phyloP scores from a whole-genome alignment of 2,329 filamentous ascomycete genomes.

The Bipolaris gigantea region DNA sequence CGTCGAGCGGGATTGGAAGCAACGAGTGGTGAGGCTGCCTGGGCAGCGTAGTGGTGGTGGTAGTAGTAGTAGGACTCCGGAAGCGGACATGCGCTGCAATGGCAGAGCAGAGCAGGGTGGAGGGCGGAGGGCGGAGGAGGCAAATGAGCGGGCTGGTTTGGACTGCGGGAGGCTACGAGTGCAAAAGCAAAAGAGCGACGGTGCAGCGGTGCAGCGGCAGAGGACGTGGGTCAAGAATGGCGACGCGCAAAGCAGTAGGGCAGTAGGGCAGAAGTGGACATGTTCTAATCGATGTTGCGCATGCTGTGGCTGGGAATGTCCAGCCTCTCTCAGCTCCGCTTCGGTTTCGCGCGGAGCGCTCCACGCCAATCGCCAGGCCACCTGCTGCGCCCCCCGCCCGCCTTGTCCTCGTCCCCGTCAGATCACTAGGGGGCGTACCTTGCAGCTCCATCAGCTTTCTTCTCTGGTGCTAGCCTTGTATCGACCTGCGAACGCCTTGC shows the following conservation, averaged over 20 bases:
- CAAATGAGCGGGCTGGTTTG: not conserved
- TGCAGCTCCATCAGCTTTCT: slow-evolving; percentile 16
- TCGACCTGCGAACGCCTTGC: slow-evolving; percentile 16
- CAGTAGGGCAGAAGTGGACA: slow-evolving; percentile 6
- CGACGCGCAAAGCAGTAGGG: slow-evolving; percentile 5
- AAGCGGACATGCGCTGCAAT: slow-evolving; percentile 29
- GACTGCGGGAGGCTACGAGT: not conserved
- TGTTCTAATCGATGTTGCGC: slow-evolving; percentile 17
- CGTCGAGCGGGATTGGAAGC: slow-evolving; percentile 4
- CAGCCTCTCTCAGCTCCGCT: slow-evolving; percentile 18
- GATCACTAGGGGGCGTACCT: slow-evolving; percentile 14
- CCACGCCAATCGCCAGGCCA: slow-evolving; percentile 11
- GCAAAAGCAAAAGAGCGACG: slow-evolving; percentile 25
- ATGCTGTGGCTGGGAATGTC: slow-evolving; percentile 25
- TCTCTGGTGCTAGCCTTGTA: slow-evolving; percentile 11
- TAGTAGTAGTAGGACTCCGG: slow-evolving; percentile 9
- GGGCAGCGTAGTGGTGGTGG: slow-evolving; percentile 16
- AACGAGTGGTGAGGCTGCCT: slow-evolving; percentile 12
- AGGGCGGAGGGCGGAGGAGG: not conserved
- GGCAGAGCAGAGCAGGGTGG: not conserved
- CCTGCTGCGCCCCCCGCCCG: slow-evolving; percentile 6
- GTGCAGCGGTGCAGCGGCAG: slow-evolving; percentile 14
- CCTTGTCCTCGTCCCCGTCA: slow-evolving; percentile 7
- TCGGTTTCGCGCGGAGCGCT: not conserved
- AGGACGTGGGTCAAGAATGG: slow-evolving; percentile 4